Conservation (phyloP, 768 basidiomycete species). For the Psilocybe cubensis region DNA sequence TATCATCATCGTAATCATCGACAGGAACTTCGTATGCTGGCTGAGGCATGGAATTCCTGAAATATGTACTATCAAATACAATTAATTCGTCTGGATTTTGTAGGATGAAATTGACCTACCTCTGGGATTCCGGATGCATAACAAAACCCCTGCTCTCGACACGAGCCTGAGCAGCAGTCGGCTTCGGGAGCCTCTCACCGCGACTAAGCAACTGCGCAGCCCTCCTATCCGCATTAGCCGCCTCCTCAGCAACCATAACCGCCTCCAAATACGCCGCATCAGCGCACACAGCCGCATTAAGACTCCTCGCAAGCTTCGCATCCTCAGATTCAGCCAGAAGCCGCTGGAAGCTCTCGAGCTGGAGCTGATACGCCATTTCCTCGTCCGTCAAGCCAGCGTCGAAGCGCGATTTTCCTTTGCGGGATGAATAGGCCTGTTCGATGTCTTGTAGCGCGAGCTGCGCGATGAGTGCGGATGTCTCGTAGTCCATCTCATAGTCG, state of each 20-base stretch:
- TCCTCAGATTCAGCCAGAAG: constrained; percentile 38
- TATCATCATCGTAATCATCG: neutral
- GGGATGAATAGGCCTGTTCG: constrained; percentile 19
- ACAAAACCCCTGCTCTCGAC: constrained; percentile 20
- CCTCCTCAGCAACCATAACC: constrained; percentile 34
- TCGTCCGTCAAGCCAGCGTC: constrained; percentile 41
- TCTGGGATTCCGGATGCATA: constrained; percentile 16
- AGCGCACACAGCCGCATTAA: constrained; percentile 41
- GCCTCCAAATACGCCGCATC: constrained; percentile 37
- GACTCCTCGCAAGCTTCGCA: constrained; percentile 41
- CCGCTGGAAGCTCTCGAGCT: constrained; percentile 36
- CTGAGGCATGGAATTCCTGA: too few species aligned
- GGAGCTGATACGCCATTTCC: constrained; percentile 45
- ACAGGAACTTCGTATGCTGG: too few species aligned
- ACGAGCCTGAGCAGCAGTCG: constrained; percentile 21
- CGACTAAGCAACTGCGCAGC: constrained; percentile 41
- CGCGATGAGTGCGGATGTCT: constrained; percentile 41
- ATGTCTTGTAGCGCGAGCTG: constrained; percentile 47
- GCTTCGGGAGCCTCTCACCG: constrained; percentile 32
- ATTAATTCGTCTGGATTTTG: neutral
- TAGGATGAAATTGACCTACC: constrained; percentile 4
- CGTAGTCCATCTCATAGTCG: constrained; percentile 30
- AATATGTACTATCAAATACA: too few species aligned
- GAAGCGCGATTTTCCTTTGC: constrained; percentile 43
- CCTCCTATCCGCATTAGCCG: constrained; percentile 42